Evolutionary conservation across 2,329 filamentous ascomycete species (phyloP), one percentile per base, ranked within the genome.

Genomic region (Stagonosporopsis cucurbitacearum): DNA sequence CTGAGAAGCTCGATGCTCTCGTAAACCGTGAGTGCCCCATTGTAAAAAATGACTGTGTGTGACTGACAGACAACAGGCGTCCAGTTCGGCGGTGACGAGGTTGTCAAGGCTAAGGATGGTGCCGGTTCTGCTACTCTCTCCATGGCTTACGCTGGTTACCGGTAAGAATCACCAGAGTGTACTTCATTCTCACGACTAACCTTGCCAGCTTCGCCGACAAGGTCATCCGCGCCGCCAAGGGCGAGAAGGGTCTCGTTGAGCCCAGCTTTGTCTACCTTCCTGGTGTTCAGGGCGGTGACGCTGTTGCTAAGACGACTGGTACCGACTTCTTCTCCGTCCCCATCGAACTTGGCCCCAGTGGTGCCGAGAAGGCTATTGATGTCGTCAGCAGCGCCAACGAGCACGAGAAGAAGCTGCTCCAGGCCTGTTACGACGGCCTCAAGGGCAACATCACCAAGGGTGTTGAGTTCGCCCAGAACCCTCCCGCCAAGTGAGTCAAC

Each of bases 41-140:
- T 17, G 5, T n/a, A 9, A 17, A 5, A 20, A 30, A 2, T 3
- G 8, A 12, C 39, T 22, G 8, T 37, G 3, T 2, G 4, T 20
- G 25, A n/a, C 50, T 62, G 25, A 62, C 44, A 50, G 6, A 15
- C 47, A 30, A 36, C 63, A 86, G 84, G 85, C 68, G 91, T 98
- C 54, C 95, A 99, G 80, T 98, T 97, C 69, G 95, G 95, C 77
- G 95, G 95, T 83, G 95, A 99, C 69, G 92, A 96, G 82, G 92
- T 96, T 62, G 92, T 96, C 77, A 88, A 94, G 84, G 92, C 92
- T 75, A 96, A 96, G 86, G 90, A 95, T 65, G 92, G 92, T 72
- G 88, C 88, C 74, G 92, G 92, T 64, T 96, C 91, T 59, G 92
- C 92, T 65, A 96, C 92, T 57, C 85, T 96, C 50, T 96, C 92